Evolutionary conservation across 495 filamentous ascomycete species (phyloP), one percentile per base, ranked within the genome.

Genomic region (Daldinia childiae): DNA sequence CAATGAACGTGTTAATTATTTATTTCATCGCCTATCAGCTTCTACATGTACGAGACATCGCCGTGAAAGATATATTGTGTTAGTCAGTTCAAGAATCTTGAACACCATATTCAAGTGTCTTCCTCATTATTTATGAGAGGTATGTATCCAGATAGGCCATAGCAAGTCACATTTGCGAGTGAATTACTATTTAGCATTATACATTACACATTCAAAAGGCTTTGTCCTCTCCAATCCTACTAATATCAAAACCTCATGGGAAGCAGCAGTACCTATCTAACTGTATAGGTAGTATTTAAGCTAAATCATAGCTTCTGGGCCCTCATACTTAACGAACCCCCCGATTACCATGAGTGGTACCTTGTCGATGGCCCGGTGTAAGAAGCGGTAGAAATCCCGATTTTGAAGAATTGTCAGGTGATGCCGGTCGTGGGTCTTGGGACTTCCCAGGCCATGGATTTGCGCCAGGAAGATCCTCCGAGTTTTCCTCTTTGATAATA

Each of bases 401-500:
- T n/a, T 15, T 30, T n/a, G 50, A 30, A 30, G 50, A 29, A 15
- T n/a, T 9, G 7, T 54, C 27, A n/a, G 50, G 26, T 30, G 27
- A 30, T 54, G 50, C 8, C 14, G 50, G 50, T 30, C 11, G 50
- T 17, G 15, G 50, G 15, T 17, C 26, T 27, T 14, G 15, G 27
- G 24, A 30, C 26, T n/a, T 29, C 12, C 26, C 50, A 29, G 24
- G 50, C 50, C 24, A 30, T 54, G 43, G 63, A 14, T 43, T 27
- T 27, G 19, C 57, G 26, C 11, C 15, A 0, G 24, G 38, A 29
- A 43, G 24, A 24, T 12, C 11, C 34, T 26, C 57, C 24, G 21
- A 63, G 12, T 39, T 64, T 48, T 62, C 69, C 24, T 71, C 61
- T 62, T 82, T 82, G 34, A 81, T 81, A 17, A 81, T 77, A 62